A percentile compares a stretch with the other conserved stretches of the same genome.
Conservation (phyloP, 306 rosid species). For the Medicago ruthenica region DNA sequence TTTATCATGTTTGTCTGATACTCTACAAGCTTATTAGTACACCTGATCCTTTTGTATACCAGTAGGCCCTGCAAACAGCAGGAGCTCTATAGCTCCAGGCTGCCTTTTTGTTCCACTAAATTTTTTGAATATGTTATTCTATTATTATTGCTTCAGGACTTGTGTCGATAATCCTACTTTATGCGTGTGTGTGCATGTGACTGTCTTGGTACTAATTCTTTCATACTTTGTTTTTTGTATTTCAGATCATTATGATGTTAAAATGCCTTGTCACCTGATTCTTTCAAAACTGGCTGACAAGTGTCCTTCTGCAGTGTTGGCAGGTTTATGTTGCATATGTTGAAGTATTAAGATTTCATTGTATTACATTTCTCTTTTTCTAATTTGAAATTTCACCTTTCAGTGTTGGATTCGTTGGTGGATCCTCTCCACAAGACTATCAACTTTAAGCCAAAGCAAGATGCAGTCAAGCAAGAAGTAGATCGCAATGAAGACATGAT, state of each 20-base stretch:
- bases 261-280: conserved; percentile 99
- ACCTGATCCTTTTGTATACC: neutral
- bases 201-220: neutral
- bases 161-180: conserved; percentile 4
- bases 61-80: neutral
- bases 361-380: conserved; percentile 5
- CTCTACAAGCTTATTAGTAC: conserved; percentile 12
- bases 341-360: conserved; percentile 8
- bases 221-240: conserved; percentile 1
- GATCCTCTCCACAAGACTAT: conserved; percentile 99
- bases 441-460: conserved; percentile 94
- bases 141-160: neutral
- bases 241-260: conserved; percentile 97
- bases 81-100: neutral
- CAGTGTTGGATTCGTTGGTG: conserved; percentile 96
- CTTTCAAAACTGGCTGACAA: conserved; percentile 96
- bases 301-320: conserved; percentile 95
- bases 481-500: conserved; percentile 99
- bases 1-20: conserved; percentile 7
- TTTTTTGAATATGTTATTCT: neutral
- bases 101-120: conserved; percentile 12
- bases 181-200: neutral
- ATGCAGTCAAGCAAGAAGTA: conserved; percentile 99
- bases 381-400: conserved; percentile 41
- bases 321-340: conserved; percentile 65